Evolutionary conservation across 495 filamentous ascomycete genomes (phyloP).

Genomic region (Penicillium herquei): DNA sequence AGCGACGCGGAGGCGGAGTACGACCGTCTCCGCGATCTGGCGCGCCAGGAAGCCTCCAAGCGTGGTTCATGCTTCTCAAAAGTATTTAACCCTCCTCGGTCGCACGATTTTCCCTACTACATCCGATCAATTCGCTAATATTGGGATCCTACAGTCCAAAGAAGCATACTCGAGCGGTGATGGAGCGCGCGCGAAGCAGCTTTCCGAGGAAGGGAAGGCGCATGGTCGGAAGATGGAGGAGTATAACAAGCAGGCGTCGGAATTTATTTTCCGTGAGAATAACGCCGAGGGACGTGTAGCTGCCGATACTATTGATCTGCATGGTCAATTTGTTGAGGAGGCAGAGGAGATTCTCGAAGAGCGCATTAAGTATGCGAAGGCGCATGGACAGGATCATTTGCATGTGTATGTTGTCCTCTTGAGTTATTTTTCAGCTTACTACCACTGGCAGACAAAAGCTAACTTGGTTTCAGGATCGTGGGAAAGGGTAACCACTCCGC

Average conservation of each 20-base stretch:
- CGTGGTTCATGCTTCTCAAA: conserved; percentile 70
- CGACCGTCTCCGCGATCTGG: conserved; percentile 83
- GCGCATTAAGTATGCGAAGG: conserved; percentile 71
- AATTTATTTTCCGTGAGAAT: conserved; percentile 93
- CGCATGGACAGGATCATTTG: conserved; percentile 71
- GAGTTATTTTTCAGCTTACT: neutral
- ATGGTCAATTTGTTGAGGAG: conserved; percentile 91
- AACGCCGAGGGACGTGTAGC: conserved; percentile 69
- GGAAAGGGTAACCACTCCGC: conserved; percentile 89
- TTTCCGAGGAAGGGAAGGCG: conserved; percentile 79
- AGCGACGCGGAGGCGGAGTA: conserved; percentile 78
- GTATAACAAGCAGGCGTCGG: conserved; percentile 85
- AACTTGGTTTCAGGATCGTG: conserved; percentile 60
- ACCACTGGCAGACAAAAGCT: neutral
- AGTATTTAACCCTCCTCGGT: conserved; percentile 39
- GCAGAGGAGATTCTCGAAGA: conserved; percentile 85
- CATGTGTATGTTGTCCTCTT: conserved; percentile 54
- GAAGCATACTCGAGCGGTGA: conserved; percentile 80
- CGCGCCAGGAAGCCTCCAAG: conserved; percentile 73
- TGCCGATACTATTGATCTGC: conserved; percentile 86
- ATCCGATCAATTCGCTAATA: neutral
- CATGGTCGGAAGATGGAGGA: conserved; percentile 76
- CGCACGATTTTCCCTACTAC: neutral
- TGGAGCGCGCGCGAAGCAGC: conserved; percentile 71
- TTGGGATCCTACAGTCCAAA: conserved; percentile 52